A percentile compares a stretch with the other conserved stretches of the same genome.
Conservation (phyloP, 306 rosid genomes). For the Acacia acuminata region DNA sequence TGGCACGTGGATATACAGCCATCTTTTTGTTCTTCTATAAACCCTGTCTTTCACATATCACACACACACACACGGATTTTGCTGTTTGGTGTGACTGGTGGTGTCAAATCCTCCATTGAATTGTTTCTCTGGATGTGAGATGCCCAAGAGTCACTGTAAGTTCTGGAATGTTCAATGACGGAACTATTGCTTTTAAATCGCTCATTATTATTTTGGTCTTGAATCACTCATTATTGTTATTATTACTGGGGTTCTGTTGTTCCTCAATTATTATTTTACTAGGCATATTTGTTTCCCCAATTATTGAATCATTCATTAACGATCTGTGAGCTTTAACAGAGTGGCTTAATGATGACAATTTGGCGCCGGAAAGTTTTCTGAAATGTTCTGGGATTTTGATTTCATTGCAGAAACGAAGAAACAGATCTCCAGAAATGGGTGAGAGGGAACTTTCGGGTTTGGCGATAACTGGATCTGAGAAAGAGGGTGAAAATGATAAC, state of each 20-base stretch:
- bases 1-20: conserved; percentile 46
- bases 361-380: conserved; percentile 26
- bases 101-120: conserved; percentile 38
- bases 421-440: conserved; percentile 53
- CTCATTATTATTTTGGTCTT: not conserved
- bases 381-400: conserved; percentile 33
- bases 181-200: conserved; percentile 8
- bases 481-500: conserved; percentile 25
- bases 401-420: conserved; percentile 41
- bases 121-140: conserved; percentile 31
- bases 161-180: conserved; percentile 31
- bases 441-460: conserved; percentile 50
- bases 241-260: conserved; percentile 35
- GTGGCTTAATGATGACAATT: conserved; percentile 39
- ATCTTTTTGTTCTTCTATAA: conserved; percentile 44
- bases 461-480: conserved; percentile 36
- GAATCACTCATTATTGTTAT: conserved; percentile 15
- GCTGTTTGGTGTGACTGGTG: conserved; percentile 51
- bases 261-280: conserved; percentile 24
- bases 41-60: conserved; percentile 42
- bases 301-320: conserved; percentile 10
- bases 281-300: conserved; percentile 10
- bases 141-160: conserved; percentile 39
- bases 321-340: not conserved
- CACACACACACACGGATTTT: conserved; percentile 30